A percentile compares a stretch with the other conserved stretches of the same genome.
Conservation (phyloP, 371 early-diverging fungal genomes). For the Basidiobolus meristosporus region DNA sequence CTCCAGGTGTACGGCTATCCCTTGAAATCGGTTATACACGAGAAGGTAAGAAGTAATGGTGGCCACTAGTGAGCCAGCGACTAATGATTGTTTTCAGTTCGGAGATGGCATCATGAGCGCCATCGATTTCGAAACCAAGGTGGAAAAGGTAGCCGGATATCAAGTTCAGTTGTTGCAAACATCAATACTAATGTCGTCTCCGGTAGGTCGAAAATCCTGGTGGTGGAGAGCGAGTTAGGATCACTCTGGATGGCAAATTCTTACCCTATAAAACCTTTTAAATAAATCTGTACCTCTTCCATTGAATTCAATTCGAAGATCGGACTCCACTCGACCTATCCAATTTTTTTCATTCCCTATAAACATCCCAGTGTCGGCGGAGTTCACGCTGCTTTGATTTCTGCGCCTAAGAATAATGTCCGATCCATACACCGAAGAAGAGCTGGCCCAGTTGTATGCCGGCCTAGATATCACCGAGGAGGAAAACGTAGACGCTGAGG, state of each 20-base stretch:
- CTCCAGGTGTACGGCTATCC: conserved; percentile 29
- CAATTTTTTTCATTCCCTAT: too few relatives aligned
- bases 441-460: too few relatives aligned
- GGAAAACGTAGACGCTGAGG: too few relatives aligned
- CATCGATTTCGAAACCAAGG: conserved; percentile 29
- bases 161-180: too few relatives aligned
- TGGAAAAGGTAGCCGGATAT: conserved; percentile 29
- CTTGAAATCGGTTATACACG: conserved; percentile 24
- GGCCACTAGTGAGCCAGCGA: conserved; percentile 3
- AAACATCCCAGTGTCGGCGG: too few relatives aligned
- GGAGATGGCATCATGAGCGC: conserved; percentile 49
- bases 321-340: too few relatives aligned
- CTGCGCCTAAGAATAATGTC: too few relatives aligned
- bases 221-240: conserved; percentile 22
- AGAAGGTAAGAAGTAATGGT: conserved; percentile 14
- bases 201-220: conserved; percentile 16
- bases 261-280: conserved; percentile 15
- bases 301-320: too few relatives aligned
- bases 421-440: too few relatives aligned
- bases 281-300: too few relatives aligned
- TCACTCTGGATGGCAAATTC: conserved; percentile 29
- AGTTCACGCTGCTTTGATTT: too few relatives aligned
- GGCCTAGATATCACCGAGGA: too few relatives aligned
- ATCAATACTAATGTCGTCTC: background rate
- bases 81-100: conserved; percentile 7